phyloP scores from a whole-genome alignment of 805 yeast genomes.

The Suhomyces pyralidae region DNA sequence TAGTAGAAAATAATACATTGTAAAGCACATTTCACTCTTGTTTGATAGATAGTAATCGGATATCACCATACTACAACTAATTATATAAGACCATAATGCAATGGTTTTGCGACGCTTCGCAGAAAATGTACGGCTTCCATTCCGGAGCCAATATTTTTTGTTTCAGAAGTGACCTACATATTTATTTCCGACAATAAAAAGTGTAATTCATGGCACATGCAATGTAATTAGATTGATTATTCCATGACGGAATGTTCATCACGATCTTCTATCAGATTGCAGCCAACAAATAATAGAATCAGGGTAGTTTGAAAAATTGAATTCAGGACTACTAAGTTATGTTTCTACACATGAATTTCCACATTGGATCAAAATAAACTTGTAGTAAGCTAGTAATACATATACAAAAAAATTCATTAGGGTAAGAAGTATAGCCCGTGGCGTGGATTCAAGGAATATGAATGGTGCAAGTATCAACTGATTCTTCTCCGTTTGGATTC shows the following conservation, averaged over 20 bases:
- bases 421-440: background rate
- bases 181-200: background rate
- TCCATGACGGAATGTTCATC: background rate
- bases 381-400: background rate
- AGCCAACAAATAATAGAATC: background rate
- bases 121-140: background rate
- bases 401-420: background rate
- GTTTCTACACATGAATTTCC: no score
- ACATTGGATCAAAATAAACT: background rate
- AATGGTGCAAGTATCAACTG: background rate
- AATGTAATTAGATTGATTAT: background rate
- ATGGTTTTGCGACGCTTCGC: background rate
- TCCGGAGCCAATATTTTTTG: background rate
- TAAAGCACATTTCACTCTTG: background rate
- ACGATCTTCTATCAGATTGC: background rate
- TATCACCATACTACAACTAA: no score
- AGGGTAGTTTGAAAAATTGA: no score
- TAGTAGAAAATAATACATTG: background rate
- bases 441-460: background rate
- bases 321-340: no score
- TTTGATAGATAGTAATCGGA: background rate
- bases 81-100: background rate
- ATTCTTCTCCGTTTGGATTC: constrained; percentile 1
- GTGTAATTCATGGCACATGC: background rate
- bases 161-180: background rate